These are phyloP conservation scores for Leccinum boreale DNA, from an alignment of 768 basidiomycete genomes.

Conservation along the genomic window DNA sequence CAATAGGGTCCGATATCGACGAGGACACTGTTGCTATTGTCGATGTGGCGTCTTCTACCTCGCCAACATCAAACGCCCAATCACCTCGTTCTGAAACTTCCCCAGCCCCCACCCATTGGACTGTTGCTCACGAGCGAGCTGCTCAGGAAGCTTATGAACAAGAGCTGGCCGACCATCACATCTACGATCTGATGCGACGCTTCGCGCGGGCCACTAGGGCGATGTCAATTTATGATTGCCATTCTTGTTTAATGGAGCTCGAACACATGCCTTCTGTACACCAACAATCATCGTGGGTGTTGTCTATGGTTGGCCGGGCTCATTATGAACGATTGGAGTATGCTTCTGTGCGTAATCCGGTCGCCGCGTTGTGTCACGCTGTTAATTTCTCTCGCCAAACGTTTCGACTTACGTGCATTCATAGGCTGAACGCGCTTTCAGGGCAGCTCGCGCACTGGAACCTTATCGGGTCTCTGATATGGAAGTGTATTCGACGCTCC, in stretches of 20 bases:
- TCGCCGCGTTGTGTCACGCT: conserved; percentile 5
- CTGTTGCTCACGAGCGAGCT: conserved; percentile 62
- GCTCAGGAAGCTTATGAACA: conserved; percentile 69
- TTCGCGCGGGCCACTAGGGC: conserved; percentile 81
- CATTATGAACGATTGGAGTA: conserved; percentile 92
- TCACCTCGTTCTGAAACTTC: conserved; percentile 66
- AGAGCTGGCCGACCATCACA: conserved; percentile 76
- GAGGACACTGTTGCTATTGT: conserved; percentile 50
- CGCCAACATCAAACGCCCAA: conserved; percentile 53
- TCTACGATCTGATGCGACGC: conserved; percentile 75
- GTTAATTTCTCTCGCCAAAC: conserved; percentile 14
- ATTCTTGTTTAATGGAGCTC: conserved; percentile 70
- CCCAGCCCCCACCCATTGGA: conserved; percentile 60
- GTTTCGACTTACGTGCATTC: conserved; percentile 18
- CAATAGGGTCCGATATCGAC: conserved; percentile 69
- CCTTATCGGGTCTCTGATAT: conserved; percentile 91
- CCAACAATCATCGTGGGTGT: conserved; percentile 70
- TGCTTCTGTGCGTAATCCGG: conserved; percentile 60
- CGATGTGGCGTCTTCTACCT: conserved; percentile 57
- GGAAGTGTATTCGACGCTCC: conserved; percentile 93
- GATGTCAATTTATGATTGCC: conserved; percentile 73
- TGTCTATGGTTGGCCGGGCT: conserved; percentile 81
- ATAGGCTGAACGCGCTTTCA: conserved; percentile 90
- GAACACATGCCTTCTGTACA: conserved; percentile 72
- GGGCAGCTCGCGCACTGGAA: conserved; percentile 73